Evolutionary conservation across 805 yeast species (phyloP).

Genomic region (Helenozyma baotianmanensis): DNA sequence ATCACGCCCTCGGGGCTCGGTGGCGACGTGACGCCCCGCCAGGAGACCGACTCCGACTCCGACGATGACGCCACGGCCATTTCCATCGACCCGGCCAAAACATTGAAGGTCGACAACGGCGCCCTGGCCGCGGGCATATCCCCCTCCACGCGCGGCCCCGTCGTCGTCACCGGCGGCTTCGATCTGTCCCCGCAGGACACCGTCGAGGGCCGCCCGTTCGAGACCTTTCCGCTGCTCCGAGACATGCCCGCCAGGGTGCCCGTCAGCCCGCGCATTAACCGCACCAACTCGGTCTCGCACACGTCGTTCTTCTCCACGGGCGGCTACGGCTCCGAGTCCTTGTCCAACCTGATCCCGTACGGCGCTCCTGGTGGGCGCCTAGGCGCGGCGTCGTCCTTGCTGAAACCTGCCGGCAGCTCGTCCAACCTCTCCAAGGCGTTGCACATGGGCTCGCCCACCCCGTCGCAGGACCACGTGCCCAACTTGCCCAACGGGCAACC

Average conservation of each 20-base stretch:
- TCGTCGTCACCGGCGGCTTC: constrained; percentile 17
- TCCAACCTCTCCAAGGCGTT: constrained; percentile 10
- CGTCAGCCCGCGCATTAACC: constrained; percentile 38
- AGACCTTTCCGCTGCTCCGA: constrained; percentile 5
- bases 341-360: constrained; percentile 64
- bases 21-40: neutral
- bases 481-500: constrained; percentile 54
- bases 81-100: constrained; percentile 1
- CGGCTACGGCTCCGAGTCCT: constrained; percentile 35
- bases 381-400: constrained; percentile 4
- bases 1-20: neutral
- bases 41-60: neutral
- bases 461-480: constrained; percentile 37
- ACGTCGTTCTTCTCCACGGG: constrained; percentile 32
- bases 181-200: constrained; percentile 8
- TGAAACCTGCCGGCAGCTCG: constrained; percentile 8
- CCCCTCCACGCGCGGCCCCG: constrained; percentile 12
- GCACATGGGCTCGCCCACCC: constrained; percentile 8
- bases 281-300: constrained; percentile 38
- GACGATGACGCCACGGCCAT: constrained; percentile 1
- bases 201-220: constrained; percentile 6
- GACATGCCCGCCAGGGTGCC: constrained; percentile 7
- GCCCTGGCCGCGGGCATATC: constrained; percentile 8
- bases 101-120: neutral
- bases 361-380: constrained; percentile 62